Evolutionary conservation across 352 stramenopile genomes (phyloP).

Genomic region (Pythium phragmitis): DNA sequence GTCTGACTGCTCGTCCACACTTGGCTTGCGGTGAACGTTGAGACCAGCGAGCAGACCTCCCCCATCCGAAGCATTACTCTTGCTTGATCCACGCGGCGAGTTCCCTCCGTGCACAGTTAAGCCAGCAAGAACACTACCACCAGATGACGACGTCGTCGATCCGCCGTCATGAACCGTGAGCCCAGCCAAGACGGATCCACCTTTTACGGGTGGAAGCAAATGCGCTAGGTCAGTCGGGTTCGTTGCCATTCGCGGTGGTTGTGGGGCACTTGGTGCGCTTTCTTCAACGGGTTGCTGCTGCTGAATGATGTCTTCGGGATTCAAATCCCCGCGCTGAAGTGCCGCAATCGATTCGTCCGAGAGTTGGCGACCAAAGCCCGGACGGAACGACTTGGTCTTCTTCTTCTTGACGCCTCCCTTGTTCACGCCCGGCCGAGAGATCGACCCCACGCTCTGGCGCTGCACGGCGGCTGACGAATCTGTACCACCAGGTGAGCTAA

Average conservation of each 20-base stretch:
- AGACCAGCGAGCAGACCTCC: conserved; percentile 52
- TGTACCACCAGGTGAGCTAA: conserved; percentile 35
- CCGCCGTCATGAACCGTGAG: conserved; percentile 52
- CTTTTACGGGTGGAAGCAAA: conserved; percentile 53
- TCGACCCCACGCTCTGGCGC: conserved; percentile 9
- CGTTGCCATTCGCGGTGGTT: conserved; percentile 27
- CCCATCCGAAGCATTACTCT: conserved; percentile 16
- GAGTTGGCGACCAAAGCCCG: conserved; percentile 78
- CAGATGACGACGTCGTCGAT: conserved; percentile 11
- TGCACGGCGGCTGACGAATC: conserved; percentile 7
- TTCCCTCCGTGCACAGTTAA: conserved; percentile 62
- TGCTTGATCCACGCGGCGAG: conserved; percentile 32
- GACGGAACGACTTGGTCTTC: conserved; percentile 85
- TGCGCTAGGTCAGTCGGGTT: conserved; percentile 64
- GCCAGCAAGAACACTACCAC: conserved; percentile 52
- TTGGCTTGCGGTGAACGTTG: conserved; percentile 39
- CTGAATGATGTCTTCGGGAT: conserved; percentile 67
- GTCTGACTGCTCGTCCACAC: conserved; percentile 22
- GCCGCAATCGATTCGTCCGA: conserved; percentile 81
- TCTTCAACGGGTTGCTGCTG: conserved; percentile 19
- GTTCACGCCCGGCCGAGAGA: conserved; percentile 22
- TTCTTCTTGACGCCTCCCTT: conserved; percentile 65
- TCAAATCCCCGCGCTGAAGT: conserved; percentile 73
- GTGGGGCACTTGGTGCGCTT: conserved; percentile 20
- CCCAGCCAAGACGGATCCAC: conserved; percentile 58